Base-by-base conservation (phyloP, 495 filamentous ascomycete genomes). In the Hypoxylon fragiforme region DNA sequence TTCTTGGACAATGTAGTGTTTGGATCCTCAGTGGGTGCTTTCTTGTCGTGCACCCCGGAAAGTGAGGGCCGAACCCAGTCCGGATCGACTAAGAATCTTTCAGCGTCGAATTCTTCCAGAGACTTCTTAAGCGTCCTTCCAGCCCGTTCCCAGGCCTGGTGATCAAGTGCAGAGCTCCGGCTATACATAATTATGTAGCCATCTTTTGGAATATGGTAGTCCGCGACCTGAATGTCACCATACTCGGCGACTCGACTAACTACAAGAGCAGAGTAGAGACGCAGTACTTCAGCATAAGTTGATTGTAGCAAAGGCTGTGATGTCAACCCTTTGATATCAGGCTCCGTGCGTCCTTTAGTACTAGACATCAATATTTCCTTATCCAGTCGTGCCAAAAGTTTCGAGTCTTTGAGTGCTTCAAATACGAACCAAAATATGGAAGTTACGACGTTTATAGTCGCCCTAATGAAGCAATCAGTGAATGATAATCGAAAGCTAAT, bases 281-380 rank as follows among this genome's bases (percentile, higher is more conserved):
- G 50, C 0, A 63, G 50, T 24, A 57, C 54, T 44, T 66, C 59
- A 7, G 46, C 50, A 19, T 60, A 56, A 3, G 45, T 37, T 0
- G 63, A 66, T 26, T 57, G 53, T n/a, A 60, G 15, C 18, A 65
- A 43, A 14, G 64, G 50, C 35, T 49, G 53, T 1, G 9, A 16
- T 8, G 28, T 14, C 15, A 65, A 43, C 3, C 45, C 44, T 15
- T 14, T n/a, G 13, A 50, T 32, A n/a, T 62, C 30, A 22, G 50
- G 7, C 7, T 9, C 12, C 3, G 4, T 12, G 5, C 9, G 19
- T n/a, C n/a, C n/a, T 1, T 11, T 3, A n/a, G 32, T 16, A 20
- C n/a, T 30, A 43, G n/a, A 7, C 7, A 19, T 13, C n/a, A 13
- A n/a, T n/a, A 64, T 46, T 41, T 62, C 63, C 2, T 28, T 16